Base-by-base conservation (phyloP, 2,329 filamentous ascomycete genomes). In the Cryphonectria nitschkei region DNA sequence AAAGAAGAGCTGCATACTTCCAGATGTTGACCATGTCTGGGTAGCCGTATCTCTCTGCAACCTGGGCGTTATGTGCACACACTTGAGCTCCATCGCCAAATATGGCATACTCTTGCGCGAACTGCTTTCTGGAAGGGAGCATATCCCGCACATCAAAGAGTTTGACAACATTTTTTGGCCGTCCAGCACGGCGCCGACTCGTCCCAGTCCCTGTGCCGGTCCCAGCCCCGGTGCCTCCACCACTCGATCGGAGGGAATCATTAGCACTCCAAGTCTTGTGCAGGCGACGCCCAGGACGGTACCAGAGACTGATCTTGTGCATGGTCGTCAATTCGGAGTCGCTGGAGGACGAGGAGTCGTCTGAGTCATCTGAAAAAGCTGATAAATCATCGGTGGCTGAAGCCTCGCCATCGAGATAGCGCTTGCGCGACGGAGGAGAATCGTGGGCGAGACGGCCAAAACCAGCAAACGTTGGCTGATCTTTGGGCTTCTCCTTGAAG, bases 1-100 rank as follows among this genome's bases (percentile, higher is more conserved):
- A 83, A 7, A 98, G 84, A 70, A 98, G 84, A 26, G 89, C 91
- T 68, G 94, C 85, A 74, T 98, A 91, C 65, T 88, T 89, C 96
- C 96, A 99, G 8, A 97, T 88, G 75, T 94, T 89, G 37, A 92
- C 91, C 41, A 97, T 81, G 74, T 97, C 93, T 19, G 84, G 79
- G 73, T 89, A 87, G 5, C 91, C 93, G 75, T 92, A 86, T 73
- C 89, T 90, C 74, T 89, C 86, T 11, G 95, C 95, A 62, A 97
- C 89, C 1, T 82, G 82, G 11, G 94, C 93, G 79, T 99, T 99
- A 76, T 97, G 92, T 61, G 88, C 85, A 80, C 95, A 98, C 3
- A 97, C 89, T 52, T 92, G 88, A n/a, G 90, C 88, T 0, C 92
- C 92, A 72, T 94, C 90, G 3, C 94, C 94, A 78, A 96, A 95